Evolutionary conservation across 108 stramenopile genomes (phyloP).

Genomic region (Hondaea fermentalgiana): DNA sequence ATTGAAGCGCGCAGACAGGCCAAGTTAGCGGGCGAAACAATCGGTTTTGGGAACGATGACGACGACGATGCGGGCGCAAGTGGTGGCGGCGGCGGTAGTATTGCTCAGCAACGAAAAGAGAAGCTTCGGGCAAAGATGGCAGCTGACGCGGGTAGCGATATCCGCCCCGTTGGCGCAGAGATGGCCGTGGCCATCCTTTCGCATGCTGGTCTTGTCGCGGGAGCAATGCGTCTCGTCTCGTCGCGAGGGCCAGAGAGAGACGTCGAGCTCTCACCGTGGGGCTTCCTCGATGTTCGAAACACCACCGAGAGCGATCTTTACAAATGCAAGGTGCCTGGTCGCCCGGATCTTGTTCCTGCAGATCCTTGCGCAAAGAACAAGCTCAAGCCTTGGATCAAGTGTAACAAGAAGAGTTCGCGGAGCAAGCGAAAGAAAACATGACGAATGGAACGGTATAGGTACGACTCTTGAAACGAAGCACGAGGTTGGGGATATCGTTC

Average conservation of each 20-base stretch:
- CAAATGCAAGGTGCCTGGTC: not conserved
- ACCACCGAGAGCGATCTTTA: not conserved
- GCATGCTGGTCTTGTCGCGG: not conserved
- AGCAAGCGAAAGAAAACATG: not conserved
- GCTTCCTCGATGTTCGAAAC: not conserved
- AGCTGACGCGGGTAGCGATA: not conserved
- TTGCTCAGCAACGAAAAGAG: not conserved
- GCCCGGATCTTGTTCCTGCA: not conserved
- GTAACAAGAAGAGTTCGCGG: not conserved
- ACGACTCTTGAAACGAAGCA: too few relatives aligned
- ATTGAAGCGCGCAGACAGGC: not conserved
- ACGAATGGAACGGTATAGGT: not conserved
- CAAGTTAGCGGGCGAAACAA: not conserved
- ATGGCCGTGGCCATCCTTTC: not conserved
- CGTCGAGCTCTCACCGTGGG: not conserved
- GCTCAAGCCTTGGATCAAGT: conserved; percentile 16
- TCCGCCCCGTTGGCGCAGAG: not conserved
- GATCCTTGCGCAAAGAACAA: conserved; percentile 14
- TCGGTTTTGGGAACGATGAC: not conserved
- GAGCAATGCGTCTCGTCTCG: not conserved
- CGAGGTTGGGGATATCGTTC: too few relatives aligned
- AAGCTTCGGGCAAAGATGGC: not conserved
- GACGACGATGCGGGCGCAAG: not conserved
- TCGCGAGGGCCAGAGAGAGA: not conserved
- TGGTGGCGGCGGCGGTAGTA: not conserved